Evolutionary conservation across 73 alveolate genomes (phyloP).

Genomic region (Blepharisma stoltei): DNA sequence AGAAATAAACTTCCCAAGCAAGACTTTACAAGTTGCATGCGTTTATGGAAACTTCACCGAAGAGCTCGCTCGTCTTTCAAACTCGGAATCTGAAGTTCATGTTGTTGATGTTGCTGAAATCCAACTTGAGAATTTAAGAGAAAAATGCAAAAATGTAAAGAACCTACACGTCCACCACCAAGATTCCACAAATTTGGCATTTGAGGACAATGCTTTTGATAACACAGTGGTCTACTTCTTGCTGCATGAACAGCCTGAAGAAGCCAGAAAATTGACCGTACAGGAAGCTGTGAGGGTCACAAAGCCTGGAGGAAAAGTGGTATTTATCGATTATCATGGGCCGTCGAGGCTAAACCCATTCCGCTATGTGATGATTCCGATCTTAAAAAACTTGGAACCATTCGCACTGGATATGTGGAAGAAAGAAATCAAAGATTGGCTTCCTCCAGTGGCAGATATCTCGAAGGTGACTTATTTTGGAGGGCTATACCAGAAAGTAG

Average conservation of each 20-base stretch:
- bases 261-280: conserved; percentile 7
- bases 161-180: not conserved
- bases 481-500: conserved; percentile 21
- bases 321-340: conserved; percentile 8
- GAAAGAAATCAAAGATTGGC: conserved; percentile 1
- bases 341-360: conserved; percentile 12
- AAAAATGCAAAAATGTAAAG: not conserved
- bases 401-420: conserved; percentile 28
- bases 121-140: not conserved
- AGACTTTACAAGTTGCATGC: conserved; percentile 8
- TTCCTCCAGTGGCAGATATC: conserved; percentile 18
- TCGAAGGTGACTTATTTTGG: conserved; percentile 9
- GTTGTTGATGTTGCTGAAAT: conserved; percentile 22
- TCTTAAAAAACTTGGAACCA: conserved; percentile 3
- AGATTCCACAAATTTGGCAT: not conserved
- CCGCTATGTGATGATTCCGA: conserved; percentile 25
- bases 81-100: conserved; percentile 10
- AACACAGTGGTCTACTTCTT: conserved; percentile 15
- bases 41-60: conserved; percentile 24
- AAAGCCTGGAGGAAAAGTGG: conserved; percentile 27
- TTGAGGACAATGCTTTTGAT: conserved; percentile 11
- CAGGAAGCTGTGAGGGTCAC: conserved; percentile 13
- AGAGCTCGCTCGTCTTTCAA: not conserved
- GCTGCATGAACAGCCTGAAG: conserved; percentile 27
- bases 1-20: not conserved